phyloP scores from a whole-genome alignment of 768 basidiomycete genomes.

The Phanerodontia chrysosporium region DNA sequence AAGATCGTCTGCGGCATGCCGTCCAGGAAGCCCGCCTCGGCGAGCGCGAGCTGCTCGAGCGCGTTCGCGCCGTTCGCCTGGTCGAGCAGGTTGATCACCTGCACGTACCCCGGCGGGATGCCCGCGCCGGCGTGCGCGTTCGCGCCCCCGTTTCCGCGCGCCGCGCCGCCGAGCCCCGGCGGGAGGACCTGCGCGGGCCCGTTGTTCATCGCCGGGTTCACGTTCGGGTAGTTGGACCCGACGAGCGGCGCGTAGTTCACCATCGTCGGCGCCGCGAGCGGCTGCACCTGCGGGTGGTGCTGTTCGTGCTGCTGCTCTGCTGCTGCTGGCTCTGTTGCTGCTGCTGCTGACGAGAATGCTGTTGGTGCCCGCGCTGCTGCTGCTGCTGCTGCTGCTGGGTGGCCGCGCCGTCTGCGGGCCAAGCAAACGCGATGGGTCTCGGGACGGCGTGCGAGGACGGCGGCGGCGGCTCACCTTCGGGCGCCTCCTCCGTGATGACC shows the following conservation, averaged over 20 bases:
- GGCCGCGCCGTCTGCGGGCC: not conserved
- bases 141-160: too few species aligned
- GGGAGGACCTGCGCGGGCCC: slow-evolving; percentile 11
- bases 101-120: slow-evolving; percentile 47
- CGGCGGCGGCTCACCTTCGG: slow-evolving; percentile 40
- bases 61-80: slow-evolving; percentile 19
- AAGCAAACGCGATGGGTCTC: not conserved
- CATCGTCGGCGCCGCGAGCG: slow-evolving; percentile 25
- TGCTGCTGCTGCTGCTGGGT: not conserved
- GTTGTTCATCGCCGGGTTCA: slow-evolving; percentile 73
- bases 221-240: slow-evolving; percentile 42
- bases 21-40: slow-evolving; percentile 67
- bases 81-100: slow-evolving; percentile 61
- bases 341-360: not conserved
- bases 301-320: not conserved
- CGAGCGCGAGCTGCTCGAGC: slow-evolving; percentile 61
- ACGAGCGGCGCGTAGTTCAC: slow-evolving; percentile 51
- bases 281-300: not conserved
- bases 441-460: not conserved
- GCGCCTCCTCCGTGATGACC: slow-evolving; percentile 46
- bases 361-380: not conserved
- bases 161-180: too few species aligned
- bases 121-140: slow-evolving; percentile 8
- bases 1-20: slow-evolving; percentile 84
- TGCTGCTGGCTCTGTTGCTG: slow-evolving; percentile 2